Evolutionary conservation across 306 rosid species (phyloP), one percentile per base, ranked within the genome.

Genomic region (Trifolium fragiferum): DNA sequence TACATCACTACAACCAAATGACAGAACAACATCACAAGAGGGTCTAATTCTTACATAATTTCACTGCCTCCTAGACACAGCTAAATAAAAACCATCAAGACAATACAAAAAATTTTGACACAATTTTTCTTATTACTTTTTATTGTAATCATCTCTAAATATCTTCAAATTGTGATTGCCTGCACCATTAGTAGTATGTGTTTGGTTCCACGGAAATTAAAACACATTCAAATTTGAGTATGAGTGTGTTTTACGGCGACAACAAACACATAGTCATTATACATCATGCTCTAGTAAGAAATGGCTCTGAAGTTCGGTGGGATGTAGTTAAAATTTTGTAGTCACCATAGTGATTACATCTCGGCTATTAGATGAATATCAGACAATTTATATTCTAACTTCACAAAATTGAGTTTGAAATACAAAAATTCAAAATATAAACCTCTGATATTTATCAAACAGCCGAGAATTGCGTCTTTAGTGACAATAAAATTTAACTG

Each of bases 1-100:
- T 6, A 40, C 55, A 68, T 40, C 51, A 75, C 75, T 27, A 49
- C 67, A 61, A 37, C 23, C 49, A 38, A 64, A 68, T 51, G 50
- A 15, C 2, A 25, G 70, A 65, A 65, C 9, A 18, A 49, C 55
- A 7, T 51, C 5, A 51, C 59, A 19, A 53, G 14, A 63, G 2
- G 10, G 15, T 30, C 7, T 30, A n/a, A 60, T 15, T 32, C 41
- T 30, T 60, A 60, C 70, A 65, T 19, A 23, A 44, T 7, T 35
- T 8, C 21, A 70, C 5, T 57, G 6, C 5, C 6, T 49, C 32
- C 27, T 35, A 35, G 7, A 18, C 25, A 35, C 46, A 63, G 16
- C 27, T 27, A 5, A 15, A 19, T 35, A 2, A 37, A 18, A 63
- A 37, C 1, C 25, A 8, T 9, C 4, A 35, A n/a, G 66, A 59